These are phyloP conservation scores for Dictyostelium citrinum DNA, from an alignment of 78 protist species.

Conservation along the genomic window DNA sequence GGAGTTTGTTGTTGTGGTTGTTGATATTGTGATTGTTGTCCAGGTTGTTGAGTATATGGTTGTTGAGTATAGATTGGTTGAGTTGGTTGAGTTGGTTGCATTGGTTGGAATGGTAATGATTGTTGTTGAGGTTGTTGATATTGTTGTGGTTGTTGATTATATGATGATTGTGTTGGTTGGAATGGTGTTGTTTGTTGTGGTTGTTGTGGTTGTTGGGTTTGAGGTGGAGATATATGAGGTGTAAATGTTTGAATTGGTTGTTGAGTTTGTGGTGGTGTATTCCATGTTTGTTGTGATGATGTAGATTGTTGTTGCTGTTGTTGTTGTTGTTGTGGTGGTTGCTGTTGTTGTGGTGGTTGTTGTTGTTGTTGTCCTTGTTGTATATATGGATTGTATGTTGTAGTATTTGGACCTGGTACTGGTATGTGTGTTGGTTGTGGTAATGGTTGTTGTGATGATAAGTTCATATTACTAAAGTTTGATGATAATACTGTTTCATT, in stretches of 20 bases:
- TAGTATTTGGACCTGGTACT: background rate
- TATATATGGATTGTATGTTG: background rate
- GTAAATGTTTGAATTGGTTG: background rate
- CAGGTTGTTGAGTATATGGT: slow-evolving; percentile 6
- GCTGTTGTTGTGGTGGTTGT: slow-evolving; percentile 17
- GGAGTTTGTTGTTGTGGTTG: slow-evolving; percentile 9
- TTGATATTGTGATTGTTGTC: background rate
- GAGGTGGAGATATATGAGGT: background rate
- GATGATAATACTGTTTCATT: background rate
- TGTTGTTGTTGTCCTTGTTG: background rate
- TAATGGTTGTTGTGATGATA: background rate
- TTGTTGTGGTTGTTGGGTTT: slow-evolving; percentile 7
- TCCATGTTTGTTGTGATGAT: background rate
- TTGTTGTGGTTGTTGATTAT: slow-evolving; percentile 21
- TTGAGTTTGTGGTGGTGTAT: background rate
- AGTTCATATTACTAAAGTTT: slow-evolving; percentile 8
- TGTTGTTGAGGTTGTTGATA: too few species aligned
- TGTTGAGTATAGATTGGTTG: background rate
- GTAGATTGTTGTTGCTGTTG: background rate
- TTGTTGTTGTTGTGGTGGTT: slow-evolving; percentile 4
- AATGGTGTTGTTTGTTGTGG: background rate
- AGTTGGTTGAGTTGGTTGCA: slow-evolving; percentile 1
- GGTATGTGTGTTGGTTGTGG: background rate
- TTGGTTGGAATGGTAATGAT: background rate
- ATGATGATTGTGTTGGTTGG: slow-evolving; percentile 10